Conservation (phyloP, 2,329 filamentous ascomycete genomes). For the Fusarium dlaminii region DNA sequence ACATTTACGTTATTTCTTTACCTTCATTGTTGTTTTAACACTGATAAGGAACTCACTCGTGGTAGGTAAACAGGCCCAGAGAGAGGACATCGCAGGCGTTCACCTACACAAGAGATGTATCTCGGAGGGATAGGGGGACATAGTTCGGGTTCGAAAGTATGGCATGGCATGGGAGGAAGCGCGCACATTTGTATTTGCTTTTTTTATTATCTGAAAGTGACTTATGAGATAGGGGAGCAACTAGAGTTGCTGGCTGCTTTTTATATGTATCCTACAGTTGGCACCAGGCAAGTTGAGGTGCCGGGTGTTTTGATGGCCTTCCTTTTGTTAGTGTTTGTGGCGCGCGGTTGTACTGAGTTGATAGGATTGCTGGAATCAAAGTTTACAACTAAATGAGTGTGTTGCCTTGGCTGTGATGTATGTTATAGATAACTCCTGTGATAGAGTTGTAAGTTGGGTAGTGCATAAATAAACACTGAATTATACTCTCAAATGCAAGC, state of each 20-base stretch:
- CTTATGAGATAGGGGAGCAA: constrained; percentile 37
- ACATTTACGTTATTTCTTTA: constrained; percentile 43
- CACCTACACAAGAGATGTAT: constrained; percentile 25
- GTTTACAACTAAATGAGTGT: constrained; percentile 26
- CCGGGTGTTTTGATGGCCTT: constrained; percentile 35
- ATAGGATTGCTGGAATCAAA: constrained; percentile 40
- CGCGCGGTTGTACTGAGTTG: constrained; percentile 42
- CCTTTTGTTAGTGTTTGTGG: constrained; percentile 41
- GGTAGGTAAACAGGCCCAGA: constrained; percentile 27
- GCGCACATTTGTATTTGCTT: constrained; percentile 27
- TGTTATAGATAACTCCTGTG: neutral
- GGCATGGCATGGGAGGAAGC: constrained; percentile 41
- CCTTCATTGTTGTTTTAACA: constrained; percentile 37
- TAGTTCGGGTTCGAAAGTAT: constrained; percentile 31
- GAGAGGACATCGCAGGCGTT: constrained; percentile 31
- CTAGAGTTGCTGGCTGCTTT: constrained; percentile 32
- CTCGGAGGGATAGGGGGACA: constrained; percentile 26
- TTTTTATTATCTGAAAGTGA: constrained; percentile 29
- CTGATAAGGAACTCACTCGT: constrained; percentile 33
- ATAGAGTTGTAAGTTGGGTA: too few relatives aligned
- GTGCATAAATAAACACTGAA: neutral
- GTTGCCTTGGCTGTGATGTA: neutral
- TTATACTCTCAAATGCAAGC: neutral
- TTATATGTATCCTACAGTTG: constrained; percentile 35
- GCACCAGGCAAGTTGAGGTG: constrained; percentile 26